A percentile compares a stretch with the other conserved stretches of the same genome.
phyloP scores from a whole-genome alignment of 2,329 filamentous ascomycete species.

The Endocalyx cinctus region DNA sequence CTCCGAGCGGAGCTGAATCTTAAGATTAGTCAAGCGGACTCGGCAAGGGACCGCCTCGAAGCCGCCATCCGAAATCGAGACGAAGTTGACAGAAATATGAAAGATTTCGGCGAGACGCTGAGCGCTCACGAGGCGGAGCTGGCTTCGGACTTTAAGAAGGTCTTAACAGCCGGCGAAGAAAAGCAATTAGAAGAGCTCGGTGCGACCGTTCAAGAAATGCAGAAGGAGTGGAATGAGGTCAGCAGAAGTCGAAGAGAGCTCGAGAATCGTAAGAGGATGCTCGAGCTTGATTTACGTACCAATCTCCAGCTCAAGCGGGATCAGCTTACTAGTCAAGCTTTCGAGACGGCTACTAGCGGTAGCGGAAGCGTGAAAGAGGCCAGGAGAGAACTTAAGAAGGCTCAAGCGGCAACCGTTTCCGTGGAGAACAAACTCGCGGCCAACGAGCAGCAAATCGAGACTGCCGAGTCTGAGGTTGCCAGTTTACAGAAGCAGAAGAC shows the following conservation, averaged over 20 bases:
- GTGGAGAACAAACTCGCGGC: constrained; percentile 67
- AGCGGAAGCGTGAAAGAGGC: constrained; percentile 69
- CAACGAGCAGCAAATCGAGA: constrained; percentile 69
- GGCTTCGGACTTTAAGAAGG: constrained; percentile 85
- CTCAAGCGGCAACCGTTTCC: constrained; percentile 61
- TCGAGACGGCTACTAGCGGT: constrained; percentile 60
- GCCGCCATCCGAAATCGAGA: constrained; percentile 60
- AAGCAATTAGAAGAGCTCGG: constrained; percentile 69
- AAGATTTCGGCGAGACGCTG: constrained; percentile 70
- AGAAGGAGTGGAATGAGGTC: constrained; percentile 71
- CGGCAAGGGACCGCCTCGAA: constrained; percentile 69
- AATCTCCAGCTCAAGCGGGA: constrained; percentile 85
- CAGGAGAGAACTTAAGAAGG: constrained; percentile 75
- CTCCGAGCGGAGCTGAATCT: constrained; percentile 70
- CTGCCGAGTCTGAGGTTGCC: constrained; percentile 32
- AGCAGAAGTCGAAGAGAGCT: constrained; percentile 70
- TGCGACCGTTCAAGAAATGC: constrained; percentile 64
- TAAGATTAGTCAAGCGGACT: constrained; percentile 71
- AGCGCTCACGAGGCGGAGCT: constrained; percentile 76
- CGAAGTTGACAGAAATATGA: constrained; percentile 69
- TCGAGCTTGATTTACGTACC: constrained; percentile 85
- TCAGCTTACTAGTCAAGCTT: constrained; percentile 72
- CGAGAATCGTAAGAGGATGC: constrained; percentile 73
- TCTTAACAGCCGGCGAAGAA: constrained; percentile 78
- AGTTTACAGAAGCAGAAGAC: constrained; percentile 41